phyloP scores from a whole-genome alignment of 2,329 filamentous ascomycete genomes.

The Scedosporium minutisporum region DNA sequence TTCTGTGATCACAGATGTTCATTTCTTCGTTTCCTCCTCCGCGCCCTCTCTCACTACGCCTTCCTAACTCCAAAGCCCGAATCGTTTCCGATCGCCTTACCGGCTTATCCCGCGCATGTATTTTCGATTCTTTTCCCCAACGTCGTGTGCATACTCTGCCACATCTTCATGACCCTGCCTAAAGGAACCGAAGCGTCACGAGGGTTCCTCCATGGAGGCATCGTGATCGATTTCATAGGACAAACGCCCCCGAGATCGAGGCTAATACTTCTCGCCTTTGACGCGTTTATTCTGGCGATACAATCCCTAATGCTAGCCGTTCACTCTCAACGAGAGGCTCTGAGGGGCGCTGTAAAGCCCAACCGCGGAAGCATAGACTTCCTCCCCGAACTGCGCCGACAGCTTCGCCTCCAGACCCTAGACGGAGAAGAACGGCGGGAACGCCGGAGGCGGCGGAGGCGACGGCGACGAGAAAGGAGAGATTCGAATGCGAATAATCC shows the following conservation, averaged over 20 bases:
- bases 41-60: constrained; percentile 49
- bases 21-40: constrained; percentile 51
- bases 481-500: not conserved
- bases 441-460: constrained; percentile 23
- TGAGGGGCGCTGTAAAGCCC: constrained; percentile 1
- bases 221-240: constrained; percentile 59
- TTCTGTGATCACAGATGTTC: constrained; percentile 43
- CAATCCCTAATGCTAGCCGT: constrained; percentile 58
- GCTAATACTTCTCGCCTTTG: constrained; percentile 44
- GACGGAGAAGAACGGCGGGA: constrained; percentile 43
- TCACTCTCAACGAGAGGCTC: constrained; percentile 24
- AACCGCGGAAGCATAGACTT: constrained; percentile 3
- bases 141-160: constrained; percentile 49
- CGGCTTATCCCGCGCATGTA: constrained; percentile 47
- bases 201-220: constrained; percentile 58
- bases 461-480: constrained; percentile 11
- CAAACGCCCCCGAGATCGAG: constrained; percentile 52
- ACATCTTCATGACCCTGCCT: constrained; percentile 45
- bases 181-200: constrained; percentile 50
- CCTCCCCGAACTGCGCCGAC: constrained; percentile 3
- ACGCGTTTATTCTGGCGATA: constrained; percentile 43
- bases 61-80: constrained; percentile 56
- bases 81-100: constrained; percentile 42
- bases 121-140: constrained; percentile 50
- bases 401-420: constrained; percentile 30